Evolutionary conservation across 331 rosid species (phyloP).

Genomic region (Acacia concinna): DNA sequence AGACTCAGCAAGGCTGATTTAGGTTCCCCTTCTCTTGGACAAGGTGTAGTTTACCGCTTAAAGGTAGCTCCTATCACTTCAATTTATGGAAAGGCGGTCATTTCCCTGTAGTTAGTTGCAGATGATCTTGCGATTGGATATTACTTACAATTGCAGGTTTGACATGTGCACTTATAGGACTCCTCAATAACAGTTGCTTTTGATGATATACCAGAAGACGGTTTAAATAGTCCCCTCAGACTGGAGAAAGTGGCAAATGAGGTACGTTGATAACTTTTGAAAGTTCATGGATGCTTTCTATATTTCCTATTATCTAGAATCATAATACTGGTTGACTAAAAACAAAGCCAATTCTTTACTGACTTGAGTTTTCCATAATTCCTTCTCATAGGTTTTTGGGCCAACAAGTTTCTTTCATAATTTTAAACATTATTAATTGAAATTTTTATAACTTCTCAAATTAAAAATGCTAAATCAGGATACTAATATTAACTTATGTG

Average conservation of each 20-base stretch:
- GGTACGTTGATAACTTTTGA: conserved; percentile 46
- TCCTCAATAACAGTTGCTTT: conserved; percentile 93
- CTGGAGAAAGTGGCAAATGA: conserved; percentile 93
- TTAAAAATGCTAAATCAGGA: conserved; percentile 11
- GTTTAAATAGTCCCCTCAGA: conserved; percentile 81
- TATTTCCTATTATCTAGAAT: conserved; percentile 1
- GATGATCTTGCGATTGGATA: conserved; percentile 27
- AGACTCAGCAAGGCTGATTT: conserved; percentile 92
- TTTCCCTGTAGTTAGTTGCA: conserved; percentile 19
- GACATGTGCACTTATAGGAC: conserved; percentile 55
- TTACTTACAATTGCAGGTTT: conserved; percentile 38
- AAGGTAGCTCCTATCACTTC: conserved; percentile 57
- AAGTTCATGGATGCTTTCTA: background rate
- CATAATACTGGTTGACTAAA: conserved; percentile 17
- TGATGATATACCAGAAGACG: conserved; percentile 96
- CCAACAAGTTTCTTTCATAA: background rate
- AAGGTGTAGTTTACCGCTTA: conserved; percentile 91
- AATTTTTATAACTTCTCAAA: background rate
- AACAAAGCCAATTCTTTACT: background rate
- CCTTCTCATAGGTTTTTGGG: background rate
- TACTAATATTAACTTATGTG: conserved; percentile 10
- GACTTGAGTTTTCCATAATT: conserved; percentile 1
- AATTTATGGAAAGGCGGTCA: conserved; percentile 13
- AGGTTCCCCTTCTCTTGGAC: conserved; percentile 92
- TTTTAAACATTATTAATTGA: background rate